These are phyloP conservation scores for Chaetomium sp. DNA, from an alignment of 2,329 filamentous ascomycete genomes.

Conservation along the genomic window DNA sequence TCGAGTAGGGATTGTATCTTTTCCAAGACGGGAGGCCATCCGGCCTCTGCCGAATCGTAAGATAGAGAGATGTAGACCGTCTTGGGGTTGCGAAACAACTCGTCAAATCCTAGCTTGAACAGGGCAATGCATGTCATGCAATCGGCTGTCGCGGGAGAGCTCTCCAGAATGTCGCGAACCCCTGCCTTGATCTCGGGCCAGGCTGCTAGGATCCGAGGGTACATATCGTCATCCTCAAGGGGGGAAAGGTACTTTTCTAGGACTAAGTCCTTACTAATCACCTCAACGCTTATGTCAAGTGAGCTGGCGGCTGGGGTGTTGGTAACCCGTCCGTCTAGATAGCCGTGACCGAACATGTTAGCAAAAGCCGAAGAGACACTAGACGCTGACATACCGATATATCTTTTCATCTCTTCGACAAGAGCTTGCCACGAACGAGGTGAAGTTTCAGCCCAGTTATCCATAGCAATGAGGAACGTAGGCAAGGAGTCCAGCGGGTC, in stretches of 20 bases:
- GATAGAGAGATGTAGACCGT: conserved; percentile 4
- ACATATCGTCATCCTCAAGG: neutral
- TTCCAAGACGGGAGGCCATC: conserved; percentile 8
- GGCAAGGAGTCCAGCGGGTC: neutral
- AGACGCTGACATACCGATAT: neutral
- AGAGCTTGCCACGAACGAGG: neutral
- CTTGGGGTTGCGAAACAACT: neutral
- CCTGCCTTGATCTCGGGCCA: neutral
- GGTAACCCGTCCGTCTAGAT: neutral
- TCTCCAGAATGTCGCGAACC: neutral
- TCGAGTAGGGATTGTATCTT: neutral
- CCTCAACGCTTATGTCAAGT: neutral
- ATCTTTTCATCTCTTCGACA: neutral
- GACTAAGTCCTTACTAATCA: neutral
- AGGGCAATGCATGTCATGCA: conserved; percentile 9
- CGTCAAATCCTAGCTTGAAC: conserved; percentile 3
- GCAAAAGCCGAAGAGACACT: neutral
- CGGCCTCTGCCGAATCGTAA: neutral
- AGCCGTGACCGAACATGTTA: neutral
- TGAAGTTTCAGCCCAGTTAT: neutral
- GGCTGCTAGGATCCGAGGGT: neutral
- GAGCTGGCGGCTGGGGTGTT: neutral
- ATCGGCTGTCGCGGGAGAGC: neutral
- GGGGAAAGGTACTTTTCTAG: neutral
- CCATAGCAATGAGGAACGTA: neutral